These are phyloP conservation scores for Chrysanthemum seticuspe DNA, from an alignment of 129 eudicot genomes.

Conservation along the genomic window DNA sequence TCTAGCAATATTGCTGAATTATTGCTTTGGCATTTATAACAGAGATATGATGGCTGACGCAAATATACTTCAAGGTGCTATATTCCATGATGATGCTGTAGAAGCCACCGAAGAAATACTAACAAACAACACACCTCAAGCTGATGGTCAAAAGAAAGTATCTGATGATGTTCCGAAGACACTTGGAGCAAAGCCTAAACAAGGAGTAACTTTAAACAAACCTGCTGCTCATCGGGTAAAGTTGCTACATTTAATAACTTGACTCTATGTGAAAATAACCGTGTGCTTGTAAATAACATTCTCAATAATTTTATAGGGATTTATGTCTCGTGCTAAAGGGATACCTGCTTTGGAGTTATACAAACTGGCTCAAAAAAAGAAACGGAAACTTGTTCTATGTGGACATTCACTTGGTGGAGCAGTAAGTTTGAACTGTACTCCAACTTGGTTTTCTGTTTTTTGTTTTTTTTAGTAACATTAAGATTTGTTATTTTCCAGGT, in stretches of 20 bases:
- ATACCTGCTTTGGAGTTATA: constrained; percentile 96
- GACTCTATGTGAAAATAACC: no score
- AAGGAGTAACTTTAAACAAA: constrained; percentile 52
- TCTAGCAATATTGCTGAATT: not conserved
- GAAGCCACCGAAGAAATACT: constrained; percentile 43
- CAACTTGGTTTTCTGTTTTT: not conserved
- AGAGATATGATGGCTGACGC: constrained; percentile 99
- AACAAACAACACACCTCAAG: constrained; percentile 31
- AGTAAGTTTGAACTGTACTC: constrained; percentile 47
- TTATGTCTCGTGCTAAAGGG: constrained; percentile 99
- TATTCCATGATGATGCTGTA: constrained; percentile 74
- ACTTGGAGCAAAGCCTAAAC: constrained; percentile 56
- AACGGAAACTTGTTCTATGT: constrained; percentile 86
- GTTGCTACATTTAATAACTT: not conserved
- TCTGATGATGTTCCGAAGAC: constrained; percentile 43
- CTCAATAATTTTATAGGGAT: constrained; percentile 53
- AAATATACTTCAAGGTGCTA: constrained; percentile 97
- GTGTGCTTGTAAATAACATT: constrained; percentile 11
- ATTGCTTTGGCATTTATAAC: constrained; percentile 15
- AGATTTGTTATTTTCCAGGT: constrained; percentile 47
- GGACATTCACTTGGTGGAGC: constrained; percentile 99
- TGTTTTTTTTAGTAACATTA: not conserved
- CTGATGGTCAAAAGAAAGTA: constrained; percentile 37
- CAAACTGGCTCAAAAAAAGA: constrained; percentile 96
- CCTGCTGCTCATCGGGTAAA: constrained; percentile 99